Base-by-base conservation (phyloP, 495 filamentous ascomycete genomes). In the Talaromyces ruber region DNA sequence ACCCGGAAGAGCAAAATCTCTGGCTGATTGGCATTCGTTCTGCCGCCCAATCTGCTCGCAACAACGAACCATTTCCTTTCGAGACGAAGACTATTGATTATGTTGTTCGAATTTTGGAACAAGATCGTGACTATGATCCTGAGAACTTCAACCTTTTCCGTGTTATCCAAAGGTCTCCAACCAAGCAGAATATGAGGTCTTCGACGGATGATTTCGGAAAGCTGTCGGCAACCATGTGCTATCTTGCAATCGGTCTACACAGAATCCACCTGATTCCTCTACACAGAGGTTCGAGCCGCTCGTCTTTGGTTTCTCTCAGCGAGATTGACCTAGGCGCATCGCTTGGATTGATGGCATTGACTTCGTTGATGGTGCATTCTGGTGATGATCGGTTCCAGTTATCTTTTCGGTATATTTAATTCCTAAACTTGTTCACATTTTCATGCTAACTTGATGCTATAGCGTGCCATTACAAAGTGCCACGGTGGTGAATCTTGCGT, bases 311-410 rank as follows among this genome's bases (percentile, higher is more conserved):
- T 18, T 85, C 78, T 12, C 67, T 86, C 54, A 76, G 68, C 43
- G 78, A 80, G 39, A 69, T 79, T 60, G 81, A 71, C 61, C 76
- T 71, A 60, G 79, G 71, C 61, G 77, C 69, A 25, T 86, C 84
- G 0, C 85, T 87, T 68, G 94, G 92, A 3, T 79, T 95, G 51
- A 84, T 95, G 64, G 89, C 88, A 14, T 74, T 98, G 55, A 84
- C 83, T 25, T 79, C 80, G 14, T 72, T 93, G 34, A 83, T 81
- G 22, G 81, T 92, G 68, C 84, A 87, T 54, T 81, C 84, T 62
- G 80, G 79, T 39, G 92, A 97, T 67, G 92, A 98, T 74, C 85
- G 88, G 21, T 91, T 98, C 70, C 88, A 91, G 64, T 78, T 97
- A 18, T 84, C 85, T 3, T 97, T 97, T 68, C 85, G 91, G 81